Evolutionary conservation across 768 basidiomycete species (phyloP), one percentile per base, ranked within the genome.

Genomic region (Tephrocybe sp.): DNA sequence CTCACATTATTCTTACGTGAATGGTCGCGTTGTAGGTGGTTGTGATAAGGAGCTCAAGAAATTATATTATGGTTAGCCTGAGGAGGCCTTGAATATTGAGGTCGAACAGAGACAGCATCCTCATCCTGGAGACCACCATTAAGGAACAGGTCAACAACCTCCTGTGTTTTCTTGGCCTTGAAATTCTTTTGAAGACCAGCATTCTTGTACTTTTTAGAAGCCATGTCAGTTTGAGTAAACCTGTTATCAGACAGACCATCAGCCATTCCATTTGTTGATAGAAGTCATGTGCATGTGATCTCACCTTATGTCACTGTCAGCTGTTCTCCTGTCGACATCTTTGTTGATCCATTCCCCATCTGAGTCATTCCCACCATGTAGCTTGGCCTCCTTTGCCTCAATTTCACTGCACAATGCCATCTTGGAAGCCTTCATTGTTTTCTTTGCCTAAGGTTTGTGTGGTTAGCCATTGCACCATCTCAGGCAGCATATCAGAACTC

Each of bases 81-180:
- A 5, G 11, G 42, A 5, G 15, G 22, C 22, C 13, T 18, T 5
- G 27, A 9, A n/a, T 31, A 44, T 13, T 19, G 16, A 21, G 60
- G 60, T 11, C 49, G 39, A 26, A 39, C 45, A 42, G 49, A 32
- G 9, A 41, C 26, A 12, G 46, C 43, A 51, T 58, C 56, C 5
- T 62, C 56, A 40, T 60, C 55, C 18, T 49, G 39, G n/a, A 62
- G 44, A 9, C 61, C 56, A 30, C 61, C 59, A 45, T 25, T 53
- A 21, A 44, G 22, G 19, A 54, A 32, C 4, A 21, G 49, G 32
- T 54, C 40, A 26, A 35, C 36, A 9, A 8, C n/a, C 39, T 60
- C 53, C 34, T 49, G 16, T 15, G 22, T 21, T 21, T 37, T 52
- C 38, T 51, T 38, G n/a, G 30, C 12, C 32, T 50, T 44, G 31